phyloP scores from a whole-genome alignment of 1,284 basidiomycete genomes.

The Irpex sp. region DNA sequence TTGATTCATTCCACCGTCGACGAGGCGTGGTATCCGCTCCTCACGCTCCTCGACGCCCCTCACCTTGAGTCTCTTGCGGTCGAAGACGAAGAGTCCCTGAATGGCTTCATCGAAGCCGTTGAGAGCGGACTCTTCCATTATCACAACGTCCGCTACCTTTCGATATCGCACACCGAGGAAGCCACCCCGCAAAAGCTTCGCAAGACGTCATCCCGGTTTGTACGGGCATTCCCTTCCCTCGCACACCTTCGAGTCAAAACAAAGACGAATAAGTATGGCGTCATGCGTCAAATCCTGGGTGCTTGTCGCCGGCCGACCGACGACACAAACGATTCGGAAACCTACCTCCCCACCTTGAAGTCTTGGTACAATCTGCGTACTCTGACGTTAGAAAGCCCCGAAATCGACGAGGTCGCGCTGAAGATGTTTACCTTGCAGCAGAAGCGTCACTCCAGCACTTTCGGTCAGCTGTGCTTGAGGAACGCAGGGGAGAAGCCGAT shows the following conservation, averaged over 20 bases:
- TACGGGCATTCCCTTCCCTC: background rate
- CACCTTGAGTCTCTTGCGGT: background rate
- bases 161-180: slow-evolving; percentile 1
- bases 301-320: background rate
- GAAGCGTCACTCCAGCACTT: background rate
- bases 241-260: background rate
- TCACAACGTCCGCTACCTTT: background rate
- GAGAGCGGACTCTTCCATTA: background rate
- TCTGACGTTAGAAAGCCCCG: background rate
- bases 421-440: background rate
- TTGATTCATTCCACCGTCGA: background rate
- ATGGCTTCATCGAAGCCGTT: background rate
- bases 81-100: slow-evolving; percentile 2
- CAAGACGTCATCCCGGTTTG: background rate
- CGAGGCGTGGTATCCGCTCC: background rate
- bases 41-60: background rate
- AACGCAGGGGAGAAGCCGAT: background rate
- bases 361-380: background rate
- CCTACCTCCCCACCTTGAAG: background rate
- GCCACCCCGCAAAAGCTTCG: background rate
- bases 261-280: background rate
- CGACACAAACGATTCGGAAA: background rate
- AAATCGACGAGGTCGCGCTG: background rate
- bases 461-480: background rate
- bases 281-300: background rate